Percentiles rank a stretch among this genome's conserved stretches.
phyloP scores from a whole-genome alignment of 164 flowering plant genomes.

The grape (Vitis vinifera) region ASM3070453v1 NC_081814.1:497501-498000 shows the following conservation, averaged over 20 bases:
- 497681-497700: too few relatives aligned
- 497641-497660: background rate
- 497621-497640: background rate
- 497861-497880: slow-evolving; percentile 43
- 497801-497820: slow-evolving; percentile 56
- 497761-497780: slow-evolving; percentile 90
- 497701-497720: too few relatives aligned
- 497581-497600: slow-evolving; percentile 84
- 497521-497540: slow-evolving; percentile 90
- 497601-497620: slow-evolving; percentile 52
- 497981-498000: slow-evolving; percentile 91
- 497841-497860: background rate
- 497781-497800: slow-evolving; percentile 81
- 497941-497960: slow-evolving; percentile 89
- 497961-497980: slow-evolving; percentile 94
- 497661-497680: background rate
- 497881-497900: slow-evolving; percentile 96
- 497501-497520: slow-evolving; percentile 82
- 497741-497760: slow-evolving; percentile 74
- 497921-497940: slow-evolving; percentile 65
- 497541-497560: slow-evolving; percentile 67
- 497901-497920: slow-evolving; percentile 93
- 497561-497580: slow-evolving; percentile 92
- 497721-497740: background rate
- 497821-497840: slow-evolving; percentile 8